phyloP scores from a whole-genome alignment of 805 yeast genomes.

The Suhomyces sp. region DNA sequence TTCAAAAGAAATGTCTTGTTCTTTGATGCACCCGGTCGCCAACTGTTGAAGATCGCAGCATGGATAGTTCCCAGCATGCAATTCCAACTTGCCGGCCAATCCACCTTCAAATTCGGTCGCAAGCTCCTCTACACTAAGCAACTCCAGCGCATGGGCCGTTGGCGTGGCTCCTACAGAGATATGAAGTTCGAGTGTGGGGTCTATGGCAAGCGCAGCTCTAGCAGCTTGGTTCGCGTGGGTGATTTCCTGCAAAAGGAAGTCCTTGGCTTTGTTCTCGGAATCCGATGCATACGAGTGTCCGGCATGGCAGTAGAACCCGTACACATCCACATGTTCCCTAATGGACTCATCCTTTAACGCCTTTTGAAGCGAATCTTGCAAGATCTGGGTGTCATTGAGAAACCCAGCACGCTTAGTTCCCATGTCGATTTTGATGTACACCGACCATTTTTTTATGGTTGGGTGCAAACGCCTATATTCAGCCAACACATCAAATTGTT shows the following conservation, averaged over 20 bases:
- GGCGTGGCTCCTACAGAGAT: slow-evolving; percentile 84
- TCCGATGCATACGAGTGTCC: slow-evolving; percentile 67
- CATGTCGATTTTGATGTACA: slow-evolving; percentile 66
- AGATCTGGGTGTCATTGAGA: slow-evolving; percentile 24
- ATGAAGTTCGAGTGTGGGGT: slow-evolving; percentile 38
- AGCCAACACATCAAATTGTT: slow-evolving; percentile 51
- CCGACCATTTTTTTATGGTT: slow-evolving; percentile 48
- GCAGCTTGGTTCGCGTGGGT: slow-evolving; percentile 55
- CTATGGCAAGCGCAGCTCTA: slow-evolving; percentile 29
- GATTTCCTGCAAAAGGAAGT: slow-evolving; percentile 54
- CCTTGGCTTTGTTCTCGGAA: slow-evolving; percentile 45
- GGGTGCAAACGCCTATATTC: slow-evolving; percentile 29
- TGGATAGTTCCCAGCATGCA: slow-evolving; percentile 81
- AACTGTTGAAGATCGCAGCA: slow-evolving; percentile 74
- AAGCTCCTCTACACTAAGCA: slow-evolving; percentile 20
- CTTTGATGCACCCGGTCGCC: slow-evolving; percentile 53
- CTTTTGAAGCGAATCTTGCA: slow-evolving; percentile 34
- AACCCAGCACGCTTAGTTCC: slow-evolving; percentile 74
- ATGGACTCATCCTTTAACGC: slow-evolving; percentile 23
- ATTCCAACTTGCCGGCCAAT: slow-evolving; percentile 49
- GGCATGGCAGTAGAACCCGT: slow-evolving; percentile 76
- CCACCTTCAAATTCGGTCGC: slow-evolving; percentile 14
- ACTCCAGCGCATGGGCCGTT: slow-evolving; percentile 60
- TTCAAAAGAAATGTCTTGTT: slow-evolving; percentile 15
- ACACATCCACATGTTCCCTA: slow-evolving; percentile 40